Evolutionary conservation across 139 green algal genomes (phyloP).

Genomic region (Chlorella sp.): DNA sequence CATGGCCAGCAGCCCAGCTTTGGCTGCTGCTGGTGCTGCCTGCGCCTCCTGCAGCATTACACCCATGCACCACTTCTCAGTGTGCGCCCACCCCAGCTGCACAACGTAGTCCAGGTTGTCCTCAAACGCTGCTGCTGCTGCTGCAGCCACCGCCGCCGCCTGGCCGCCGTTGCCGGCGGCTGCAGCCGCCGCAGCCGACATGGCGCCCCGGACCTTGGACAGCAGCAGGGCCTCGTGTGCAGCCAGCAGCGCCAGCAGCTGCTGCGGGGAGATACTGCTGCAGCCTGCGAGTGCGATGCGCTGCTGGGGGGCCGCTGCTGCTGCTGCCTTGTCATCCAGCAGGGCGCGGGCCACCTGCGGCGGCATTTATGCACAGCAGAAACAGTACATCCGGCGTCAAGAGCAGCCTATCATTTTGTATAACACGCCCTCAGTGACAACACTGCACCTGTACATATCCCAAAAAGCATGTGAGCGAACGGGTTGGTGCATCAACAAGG

Average conservation of each 20-base stretch:
- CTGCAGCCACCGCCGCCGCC: constrained; percentile 26
- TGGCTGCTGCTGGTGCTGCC: neutral
- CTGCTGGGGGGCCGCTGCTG: neutral
- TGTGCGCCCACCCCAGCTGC: constrained; percentile 58
- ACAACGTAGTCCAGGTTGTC: constrained; percentile 61
- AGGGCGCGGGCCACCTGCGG: constrained; percentile 38
- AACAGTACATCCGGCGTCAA: too few relatives aligned
- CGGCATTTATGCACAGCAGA: too few relatives aligned
- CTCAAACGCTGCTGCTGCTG: too few relatives aligned
- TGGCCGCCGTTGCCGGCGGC: constrained; percentile 14
- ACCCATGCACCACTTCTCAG: constrained; percentile 51
- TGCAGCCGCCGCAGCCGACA: constrained; percentile 18
- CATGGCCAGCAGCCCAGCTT: constrained; percentile 23
- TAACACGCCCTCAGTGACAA: too few relatives aligned
- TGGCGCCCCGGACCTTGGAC: constrained; percentile 10
- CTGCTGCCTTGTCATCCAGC: constrained; percentile 31
- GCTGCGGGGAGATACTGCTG: neutral
- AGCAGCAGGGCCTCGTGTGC: constrained; percentile 25
- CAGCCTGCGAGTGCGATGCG: neutral
- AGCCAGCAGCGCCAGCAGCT: constrained; percentile 38
- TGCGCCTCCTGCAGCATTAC: neutral
- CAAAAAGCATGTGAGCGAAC: too few relatives aligned
- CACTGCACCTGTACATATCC: too few relatives aligned
- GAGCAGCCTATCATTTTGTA: too few relatives aligned
- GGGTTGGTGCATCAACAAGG: too few relatives aligned